Conservation (phyloP, 2,329 filamentous ascomycete genomes). For the Beauveria caledonica region DNA sequence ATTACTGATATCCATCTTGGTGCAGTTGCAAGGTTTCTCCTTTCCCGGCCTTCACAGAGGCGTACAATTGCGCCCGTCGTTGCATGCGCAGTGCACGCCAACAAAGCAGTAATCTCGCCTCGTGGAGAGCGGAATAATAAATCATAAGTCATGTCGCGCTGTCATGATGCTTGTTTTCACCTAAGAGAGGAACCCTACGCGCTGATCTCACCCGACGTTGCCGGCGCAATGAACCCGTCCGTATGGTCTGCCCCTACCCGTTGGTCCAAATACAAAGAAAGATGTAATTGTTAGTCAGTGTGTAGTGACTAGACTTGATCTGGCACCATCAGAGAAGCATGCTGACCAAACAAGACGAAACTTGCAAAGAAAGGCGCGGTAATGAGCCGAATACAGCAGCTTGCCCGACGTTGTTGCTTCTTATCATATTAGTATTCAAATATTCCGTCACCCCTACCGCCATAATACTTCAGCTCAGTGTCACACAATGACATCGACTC, state of each 20-base stretch:
- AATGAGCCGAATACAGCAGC: background rate
- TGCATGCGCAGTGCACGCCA: background rate
- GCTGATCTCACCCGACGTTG: background rate
- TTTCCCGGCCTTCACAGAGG: background rate
- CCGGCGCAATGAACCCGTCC: too few species aligned
- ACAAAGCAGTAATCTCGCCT: background rate
- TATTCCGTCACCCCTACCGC: background rate
- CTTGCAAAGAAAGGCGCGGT: too few species aligned
- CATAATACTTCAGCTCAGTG: too few species aligned
- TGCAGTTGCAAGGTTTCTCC: background rate
- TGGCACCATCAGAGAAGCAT: too few species aligned
- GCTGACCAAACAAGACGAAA: too few species aligned
- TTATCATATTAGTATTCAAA: too few species aligned
- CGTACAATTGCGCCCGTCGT: background rate
- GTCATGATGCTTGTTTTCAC: background rate
- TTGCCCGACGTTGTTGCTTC: background rate
- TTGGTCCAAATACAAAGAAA: background rate
- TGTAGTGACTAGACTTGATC: too few species aligned
- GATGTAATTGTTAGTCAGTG: too few species aligned
- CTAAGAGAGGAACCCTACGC: background rate
- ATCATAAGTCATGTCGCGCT: background rate
- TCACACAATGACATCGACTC: too few species aligned
- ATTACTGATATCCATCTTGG: background rate
- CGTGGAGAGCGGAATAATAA: background rate
- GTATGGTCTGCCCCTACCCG: too few species aligned